Conservation (phyloP, 106 monocot genomes). For the Iris macrosiphon region DNA sequence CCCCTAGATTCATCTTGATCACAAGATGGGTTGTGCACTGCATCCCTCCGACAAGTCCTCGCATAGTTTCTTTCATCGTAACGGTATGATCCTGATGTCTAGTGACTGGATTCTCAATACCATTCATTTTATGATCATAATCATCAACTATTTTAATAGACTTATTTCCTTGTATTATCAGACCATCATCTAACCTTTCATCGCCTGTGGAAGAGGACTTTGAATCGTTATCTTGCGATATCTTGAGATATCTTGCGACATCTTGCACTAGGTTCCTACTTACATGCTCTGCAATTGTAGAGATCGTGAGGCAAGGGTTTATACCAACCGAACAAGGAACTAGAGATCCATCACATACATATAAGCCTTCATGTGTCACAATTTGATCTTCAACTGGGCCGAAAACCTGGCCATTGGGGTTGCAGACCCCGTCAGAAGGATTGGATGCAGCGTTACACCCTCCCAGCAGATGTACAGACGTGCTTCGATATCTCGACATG, state of each 20-base stretch:
- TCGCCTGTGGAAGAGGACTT: no score
- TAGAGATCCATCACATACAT: slow-evolving; percentile 24
- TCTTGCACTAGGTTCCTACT: slow-evolving; percentile 15
- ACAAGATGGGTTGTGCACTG: slow-evolving; percentile 28
- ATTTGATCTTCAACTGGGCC: neutral
- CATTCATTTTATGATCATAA: neutral
- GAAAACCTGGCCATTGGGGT: slow-evolving; percentile 9
- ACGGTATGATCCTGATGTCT: slow-evolving; percentile 8
- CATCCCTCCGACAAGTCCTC: slow-evolving; percentile 37
- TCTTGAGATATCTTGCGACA: slow-evolving; percentile 13
- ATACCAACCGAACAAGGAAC: slow-evolving; percentile 37
- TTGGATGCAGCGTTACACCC: slow-evolving; percentile 21
- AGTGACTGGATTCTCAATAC: no score
- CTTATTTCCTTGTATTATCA: no score
- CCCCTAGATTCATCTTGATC: slow-evolving; percentile 13
- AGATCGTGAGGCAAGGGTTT: slow-evolving; percentile 30
- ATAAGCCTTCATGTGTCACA: slow-evolving; percentile 20
- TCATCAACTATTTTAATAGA: neutral
- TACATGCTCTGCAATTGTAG: slow-evolving; percentile 21
- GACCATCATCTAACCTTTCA: no score
- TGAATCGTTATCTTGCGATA: no score
- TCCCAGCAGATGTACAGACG: slow-evolving; percentile 23
- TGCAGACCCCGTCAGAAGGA: slow-evolving; percentile 15
- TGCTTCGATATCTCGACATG: slow-evolving; percentile 34
- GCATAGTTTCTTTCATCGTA: slow-evolving; percentile 25